phyloP scores from a whole-genome alignment of 2,329 filamentous ascomycete species.

The Oidium heveae region DNA sequence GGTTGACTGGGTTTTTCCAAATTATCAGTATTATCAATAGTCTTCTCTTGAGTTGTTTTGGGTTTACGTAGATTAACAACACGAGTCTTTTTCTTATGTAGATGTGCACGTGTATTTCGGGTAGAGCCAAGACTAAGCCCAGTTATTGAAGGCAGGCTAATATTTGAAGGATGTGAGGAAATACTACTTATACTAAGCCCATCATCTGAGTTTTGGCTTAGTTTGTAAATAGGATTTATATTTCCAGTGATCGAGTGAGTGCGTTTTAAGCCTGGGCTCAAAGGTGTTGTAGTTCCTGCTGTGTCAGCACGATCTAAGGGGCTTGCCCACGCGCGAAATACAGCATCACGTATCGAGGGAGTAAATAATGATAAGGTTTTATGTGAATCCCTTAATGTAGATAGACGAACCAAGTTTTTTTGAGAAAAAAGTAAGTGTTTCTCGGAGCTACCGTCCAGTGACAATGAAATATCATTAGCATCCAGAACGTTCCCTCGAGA shows the following conservation, averaged over 20 bases:
- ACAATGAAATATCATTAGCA: constrained; percentile 46
- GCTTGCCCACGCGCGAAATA: constrained; percentile 81
- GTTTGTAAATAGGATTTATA: constrained; percentile 40
- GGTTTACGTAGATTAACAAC: constrained; percentile 57
- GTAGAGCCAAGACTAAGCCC: constrained; percentile 38
- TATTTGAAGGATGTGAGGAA: constrained; percentile 42
- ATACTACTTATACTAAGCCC: constrained; percentile 21
- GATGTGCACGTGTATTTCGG: constrained; percentile 31
- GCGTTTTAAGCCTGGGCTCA: constrained; percentile 28
- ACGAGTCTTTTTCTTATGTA: constrained; percentile 59
- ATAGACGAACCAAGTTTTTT: constrained; percentile 70
- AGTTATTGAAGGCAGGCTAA: constrained; percentile 33
- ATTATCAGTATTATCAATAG: constrained; percentile 1
- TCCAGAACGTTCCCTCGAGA: constrained; percentile 54
- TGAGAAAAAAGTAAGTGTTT: constrained; percentile 81
- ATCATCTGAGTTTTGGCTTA: constrained; percentile 39
- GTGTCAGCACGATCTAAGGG: constrained; percentile 43
- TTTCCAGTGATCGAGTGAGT: constrained; percentile 35
- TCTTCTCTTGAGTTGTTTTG: constrained; percentile 25
- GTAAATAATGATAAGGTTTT: constrained; percentile 80
- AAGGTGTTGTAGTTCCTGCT: constrained; percentile 12
- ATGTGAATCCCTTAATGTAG: constrained; percentile 65
- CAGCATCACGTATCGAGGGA: constrained; percentile 65
- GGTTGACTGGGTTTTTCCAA: not conserved
- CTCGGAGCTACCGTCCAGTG: constrained; percentile 56